A percentile compares a stretch with the other conserved stretches of the same genome.
These are phyloP conservation scores for Phaeosphaeriaceae sp. DNA, from an alignment of 2,329 filamentous ascomycete species.

Conservation along the genomic window DNA sequence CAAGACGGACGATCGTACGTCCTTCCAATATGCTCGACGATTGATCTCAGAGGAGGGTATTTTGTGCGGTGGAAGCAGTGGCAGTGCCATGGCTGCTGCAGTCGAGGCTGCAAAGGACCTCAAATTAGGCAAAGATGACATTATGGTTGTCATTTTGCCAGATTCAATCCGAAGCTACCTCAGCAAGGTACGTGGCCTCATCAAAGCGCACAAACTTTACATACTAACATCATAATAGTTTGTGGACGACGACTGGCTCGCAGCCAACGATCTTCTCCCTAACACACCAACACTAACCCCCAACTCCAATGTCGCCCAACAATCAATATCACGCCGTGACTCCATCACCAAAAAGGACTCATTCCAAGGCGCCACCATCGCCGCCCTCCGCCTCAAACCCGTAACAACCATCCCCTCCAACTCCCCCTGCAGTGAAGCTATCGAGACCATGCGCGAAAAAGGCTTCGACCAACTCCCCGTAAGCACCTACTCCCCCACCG, in stretches of 20 bases:
- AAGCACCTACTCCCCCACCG: slow-evolving; percentile 62
- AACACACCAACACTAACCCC: slow-evolving; percentile 55
- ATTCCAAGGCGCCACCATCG: slow-evolving; percentile 79
- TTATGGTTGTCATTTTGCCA: slow-evolving; percentile 88
- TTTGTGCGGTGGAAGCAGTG: slow-evolving; percentile 90
- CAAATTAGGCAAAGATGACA: slow-evolving; percentile 79
- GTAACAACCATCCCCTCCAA: slow-evolving; percentile 81
- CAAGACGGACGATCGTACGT: slow-evolving; percentile 93
- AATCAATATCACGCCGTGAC: slow-evolving; percentile 42
- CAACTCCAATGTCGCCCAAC: slow-evolving; percentile 29
- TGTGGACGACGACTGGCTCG: slow-evolving; percentile 98
- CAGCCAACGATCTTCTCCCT: slow-evolving; percentile 89
- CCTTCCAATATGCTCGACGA: slow-evolving; percentile 86
- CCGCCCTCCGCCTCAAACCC: slow-evolving; percentile 85
- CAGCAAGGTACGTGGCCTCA: slow-evolving; percentile 67
- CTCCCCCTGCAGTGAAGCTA: slow-evolving; percentile 80
- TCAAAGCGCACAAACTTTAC: background rate
- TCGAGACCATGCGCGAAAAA: slow-evolving; percentile 98
- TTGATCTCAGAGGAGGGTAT: slow-evolving; percentile 94
- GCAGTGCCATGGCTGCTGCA: slow-evolving; percentile 85
- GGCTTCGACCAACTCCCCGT: slow-evolving; percentile 98
- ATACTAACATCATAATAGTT: slow-evolving; percentile 64
- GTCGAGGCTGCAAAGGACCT: slow-evolving; percentile 78
- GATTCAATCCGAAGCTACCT: slow-evolving; percentile 98
- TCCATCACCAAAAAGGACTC: slow-evolving; percentile 62